phyloP scores from a whole-genome alignment of 495 filamentous ascomycete genomes.

The Neurospora sp. region DNA sequence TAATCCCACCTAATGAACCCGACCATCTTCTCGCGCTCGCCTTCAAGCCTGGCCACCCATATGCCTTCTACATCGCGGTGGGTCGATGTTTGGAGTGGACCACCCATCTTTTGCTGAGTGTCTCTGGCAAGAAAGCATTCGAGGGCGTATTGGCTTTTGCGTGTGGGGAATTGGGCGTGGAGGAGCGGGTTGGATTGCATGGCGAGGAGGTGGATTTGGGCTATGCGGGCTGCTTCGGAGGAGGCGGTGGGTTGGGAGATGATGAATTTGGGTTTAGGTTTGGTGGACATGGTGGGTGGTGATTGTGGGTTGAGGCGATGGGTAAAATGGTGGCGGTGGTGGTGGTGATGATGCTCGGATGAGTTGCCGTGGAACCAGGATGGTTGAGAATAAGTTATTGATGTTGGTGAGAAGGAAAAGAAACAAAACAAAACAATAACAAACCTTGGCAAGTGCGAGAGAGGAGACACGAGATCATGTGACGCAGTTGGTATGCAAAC shows the following conservation, averaged over 20 bases:
- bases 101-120: background rate
- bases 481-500: background rate
- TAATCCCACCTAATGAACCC: conserved; percentile 34
- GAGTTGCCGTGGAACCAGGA: no score
- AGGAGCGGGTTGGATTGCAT: conserved; percentile 32
- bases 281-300: background rate
- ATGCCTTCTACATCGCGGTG: background rate
- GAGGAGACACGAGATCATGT: conserved; percentile 14
- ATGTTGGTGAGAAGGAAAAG: no score
- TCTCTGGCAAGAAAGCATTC: conserved; percentile 16
- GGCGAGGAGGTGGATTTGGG: conserved; percentile 31
- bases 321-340: no score
- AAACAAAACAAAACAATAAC: background rate
- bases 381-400: no score
- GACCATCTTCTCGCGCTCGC: conserved; percentile 13
- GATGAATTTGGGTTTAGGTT: background rate
- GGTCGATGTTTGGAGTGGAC: background rate
- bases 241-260: conserved; percentile 2
- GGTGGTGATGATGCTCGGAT: no score
- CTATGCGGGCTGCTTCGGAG: conserved; percentile 30
- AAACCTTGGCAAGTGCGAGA: no score
- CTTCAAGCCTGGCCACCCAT: conserved; percentile 4
- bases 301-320: no score
- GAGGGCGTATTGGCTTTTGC: conserved; percentile 14
- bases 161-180: conserved; percentile 33